Evolutionary conservation across 139 green algal species (phyloP).

Genomic region (Chlorella sp.): DNA sequence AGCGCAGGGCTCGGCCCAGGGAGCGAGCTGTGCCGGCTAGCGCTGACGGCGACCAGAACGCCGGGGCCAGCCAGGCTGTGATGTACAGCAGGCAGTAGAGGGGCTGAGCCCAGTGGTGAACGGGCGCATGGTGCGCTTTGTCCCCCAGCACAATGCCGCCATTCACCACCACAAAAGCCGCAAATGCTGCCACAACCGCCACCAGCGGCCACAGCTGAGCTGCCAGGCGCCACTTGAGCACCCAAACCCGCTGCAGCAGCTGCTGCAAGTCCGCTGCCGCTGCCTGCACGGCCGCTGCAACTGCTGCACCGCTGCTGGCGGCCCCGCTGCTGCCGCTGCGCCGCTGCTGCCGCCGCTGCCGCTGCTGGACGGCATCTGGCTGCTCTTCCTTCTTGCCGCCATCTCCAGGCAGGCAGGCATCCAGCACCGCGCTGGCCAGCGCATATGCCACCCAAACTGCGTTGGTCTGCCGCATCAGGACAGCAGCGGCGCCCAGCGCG

Average conservation of each 20-base stretch:
- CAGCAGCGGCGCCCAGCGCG: slow-evolving; percentile 54
- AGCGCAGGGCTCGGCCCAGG: neutral
- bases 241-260: slow-evolving; percentile 4
- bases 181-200: slow-evolving; percentile 67
- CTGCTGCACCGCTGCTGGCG: neutral
- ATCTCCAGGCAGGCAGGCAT: neutral
- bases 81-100: slow-evolving; percentile 83
- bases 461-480: slow-evolving; percentile 91
- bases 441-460: slow-evolving; percentile 89
- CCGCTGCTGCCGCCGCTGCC: neutral
- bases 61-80: slow-evolving; percentile 46
- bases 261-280: neutral
- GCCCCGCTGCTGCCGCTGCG: neutral
- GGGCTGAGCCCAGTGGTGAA: slow-evolving; percentile 77
- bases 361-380: too few species aligned
- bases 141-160: slow-evolving; percentile 89
- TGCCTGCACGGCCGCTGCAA: neutral
- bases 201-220: slow-evolving; percentile 52
- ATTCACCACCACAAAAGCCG: slow-evolving; percentile 82
- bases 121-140: slow-evolving; percentile 70
- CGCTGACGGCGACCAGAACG: slow-evolving; percentile 13
- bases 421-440: slow-evolving; percentile 8
- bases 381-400: neutral
- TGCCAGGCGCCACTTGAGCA: slow-evolving; percentile 32
- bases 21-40: neutral